Evolutionary conservation across 129 eudicot species (phyloP).

Genomic region (Heracleum sosnowskyi): DNA sequence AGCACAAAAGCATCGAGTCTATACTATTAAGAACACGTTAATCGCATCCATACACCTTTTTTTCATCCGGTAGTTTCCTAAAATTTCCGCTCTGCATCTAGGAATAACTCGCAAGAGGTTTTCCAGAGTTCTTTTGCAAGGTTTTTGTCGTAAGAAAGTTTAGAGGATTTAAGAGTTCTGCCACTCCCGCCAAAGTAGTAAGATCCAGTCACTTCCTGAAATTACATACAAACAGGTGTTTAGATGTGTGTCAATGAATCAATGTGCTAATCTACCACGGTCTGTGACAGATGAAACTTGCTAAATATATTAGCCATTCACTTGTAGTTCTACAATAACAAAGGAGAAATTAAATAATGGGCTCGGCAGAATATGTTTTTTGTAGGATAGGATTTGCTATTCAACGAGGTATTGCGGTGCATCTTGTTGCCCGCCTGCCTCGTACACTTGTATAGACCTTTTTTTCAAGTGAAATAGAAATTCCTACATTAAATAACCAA

Average conservation of each 20-base stretch:
- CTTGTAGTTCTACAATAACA: neutral
- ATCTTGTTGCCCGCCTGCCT: too few species aligned
- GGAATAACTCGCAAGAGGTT: constrained; percentile 42
- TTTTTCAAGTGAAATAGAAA: too few species aligned
- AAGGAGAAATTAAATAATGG: neutral
- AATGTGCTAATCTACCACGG: neutral
- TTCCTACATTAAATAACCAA: too few species aligned
- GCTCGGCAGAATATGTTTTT: too few species aligned
- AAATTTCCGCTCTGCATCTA: constrained; percentile 28
- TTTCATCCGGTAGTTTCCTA: constrained; percentile 7
- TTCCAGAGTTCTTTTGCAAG: constrained; percentile 73
- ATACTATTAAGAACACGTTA: neutral
- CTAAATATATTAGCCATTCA: neutral
- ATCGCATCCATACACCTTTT: neutral
- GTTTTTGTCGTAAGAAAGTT: constrained; percentile 43
- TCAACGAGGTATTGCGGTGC: too few species aligned
- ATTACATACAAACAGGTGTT: neutral
- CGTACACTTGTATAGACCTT: too few species aligned
- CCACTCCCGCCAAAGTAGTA: constrained; percentile 87
- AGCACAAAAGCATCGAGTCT: neutral
- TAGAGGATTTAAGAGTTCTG: constrained; percentile 54
- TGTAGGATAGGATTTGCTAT: too few species aligned
- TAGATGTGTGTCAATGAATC: neutral
- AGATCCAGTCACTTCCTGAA: constrained; percentile 76
- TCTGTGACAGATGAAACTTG: neutral